Percentiles rank a stretch among this genome's conserved stretches.
These are phyloP conservation scores for Salvia sclarea DNA, from an alignment of 305 asterid species.

Conservation along the genomic window DNA sequence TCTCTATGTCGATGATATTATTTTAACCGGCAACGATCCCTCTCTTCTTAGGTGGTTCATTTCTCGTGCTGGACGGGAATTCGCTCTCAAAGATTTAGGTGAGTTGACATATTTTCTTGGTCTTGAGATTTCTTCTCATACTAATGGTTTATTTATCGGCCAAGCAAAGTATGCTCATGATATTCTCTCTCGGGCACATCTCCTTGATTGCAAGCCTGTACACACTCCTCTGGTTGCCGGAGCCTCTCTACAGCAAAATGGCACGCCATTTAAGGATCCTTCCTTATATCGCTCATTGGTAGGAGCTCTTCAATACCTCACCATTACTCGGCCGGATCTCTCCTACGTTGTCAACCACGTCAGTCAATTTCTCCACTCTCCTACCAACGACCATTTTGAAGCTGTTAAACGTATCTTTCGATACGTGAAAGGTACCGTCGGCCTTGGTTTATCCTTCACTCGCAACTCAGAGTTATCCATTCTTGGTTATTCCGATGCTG, in stretches of 20 bases:
- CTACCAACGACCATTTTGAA: too few species aligned
- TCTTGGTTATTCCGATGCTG: background rate
- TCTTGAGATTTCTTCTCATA: background rate
- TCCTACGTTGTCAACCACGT: background rate
- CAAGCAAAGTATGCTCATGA: background rate
- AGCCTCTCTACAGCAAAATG: background rate
- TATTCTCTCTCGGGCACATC: too few species aligned
- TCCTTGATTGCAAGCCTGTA: background rate
- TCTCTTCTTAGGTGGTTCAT: background rate
- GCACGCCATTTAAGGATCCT: background rate
- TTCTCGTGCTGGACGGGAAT: too few species aligned
- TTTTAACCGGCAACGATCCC: too few species aligned
- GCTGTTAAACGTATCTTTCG: too few species aligned
- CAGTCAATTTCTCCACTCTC: too few species aligned
- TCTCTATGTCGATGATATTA: too few species aligned
- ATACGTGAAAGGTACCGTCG: too few species aligned
- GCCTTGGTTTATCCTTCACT: background rate
- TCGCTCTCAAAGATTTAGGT: too few species aligned
- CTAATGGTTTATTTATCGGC: background rate
- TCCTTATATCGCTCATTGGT: background rate
- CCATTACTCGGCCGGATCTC: background rate
- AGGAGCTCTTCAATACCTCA: background rate
- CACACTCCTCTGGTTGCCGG: background rate
- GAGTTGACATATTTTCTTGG: too few species aligned
- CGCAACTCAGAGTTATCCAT: background rate